These are phyloP conservation scores for Pseudocercospora musae DNA, from an alignment of 2,329 filamentous ascomycete genomes.

Conservation along the genomic window DNA sequence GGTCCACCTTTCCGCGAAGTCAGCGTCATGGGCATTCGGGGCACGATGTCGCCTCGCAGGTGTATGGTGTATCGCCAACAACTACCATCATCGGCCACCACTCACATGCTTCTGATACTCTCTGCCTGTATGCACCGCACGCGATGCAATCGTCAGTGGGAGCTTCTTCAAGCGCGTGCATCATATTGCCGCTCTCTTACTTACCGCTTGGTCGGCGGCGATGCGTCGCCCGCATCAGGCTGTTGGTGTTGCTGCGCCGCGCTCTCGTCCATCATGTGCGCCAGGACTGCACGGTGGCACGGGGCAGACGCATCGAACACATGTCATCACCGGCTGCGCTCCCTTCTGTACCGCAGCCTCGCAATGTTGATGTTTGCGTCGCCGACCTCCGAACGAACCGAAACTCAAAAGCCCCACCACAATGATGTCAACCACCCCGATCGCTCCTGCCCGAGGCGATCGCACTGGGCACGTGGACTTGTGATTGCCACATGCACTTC, in stretches of 20 bases:
- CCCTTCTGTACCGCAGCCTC: not conserved
- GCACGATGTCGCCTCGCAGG: too few species aligned
- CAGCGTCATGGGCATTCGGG: too few species aligned
- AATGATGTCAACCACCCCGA: not conserved
- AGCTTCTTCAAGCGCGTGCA: not conserved
- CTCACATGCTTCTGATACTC: not conserved
- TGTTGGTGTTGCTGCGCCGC: not conserved
- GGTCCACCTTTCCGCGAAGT: not conserved
- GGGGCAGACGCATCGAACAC: not conserved
- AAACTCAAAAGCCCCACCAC: not conserved
- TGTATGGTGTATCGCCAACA: too few species aligned
- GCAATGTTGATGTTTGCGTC: not conserved
- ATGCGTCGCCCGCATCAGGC: not conserved
- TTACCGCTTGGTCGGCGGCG: not conserved
- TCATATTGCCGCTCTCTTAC: not conserved
- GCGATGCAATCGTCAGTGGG: not conserved
- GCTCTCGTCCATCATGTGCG: not conserved
- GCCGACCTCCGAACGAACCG: not conserved
- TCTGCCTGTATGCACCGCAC: not conserved
- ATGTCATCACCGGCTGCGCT: not conserved
- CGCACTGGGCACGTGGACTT: too few species aligned
- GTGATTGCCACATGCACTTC: not conserved
- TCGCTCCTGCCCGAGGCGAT: not conserved
- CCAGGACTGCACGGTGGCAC: not conserved
- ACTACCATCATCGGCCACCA: not conserved